These are phyloP conservation scores for Ampelomyces quisqualis DNA, from an alignment of 2,329 filamentous ascomycete species.

Conservation along the genomic window DNA sequence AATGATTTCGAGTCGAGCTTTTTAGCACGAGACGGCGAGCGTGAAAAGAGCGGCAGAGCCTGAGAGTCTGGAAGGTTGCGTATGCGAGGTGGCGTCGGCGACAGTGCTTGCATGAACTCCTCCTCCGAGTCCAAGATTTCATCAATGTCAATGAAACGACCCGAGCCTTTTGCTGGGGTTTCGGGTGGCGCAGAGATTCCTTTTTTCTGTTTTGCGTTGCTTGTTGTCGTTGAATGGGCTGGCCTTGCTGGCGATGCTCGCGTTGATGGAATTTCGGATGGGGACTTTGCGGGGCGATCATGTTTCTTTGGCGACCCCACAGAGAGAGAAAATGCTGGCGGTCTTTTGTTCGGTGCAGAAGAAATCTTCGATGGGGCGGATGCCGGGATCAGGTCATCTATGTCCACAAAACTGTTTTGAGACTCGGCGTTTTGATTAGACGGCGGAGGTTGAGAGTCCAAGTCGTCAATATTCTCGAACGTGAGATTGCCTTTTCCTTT, in stretches of 20 bases:
- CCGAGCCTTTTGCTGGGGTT: slow-evolving; percentile 20
- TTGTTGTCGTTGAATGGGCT: slow-evolving; percentile 5
- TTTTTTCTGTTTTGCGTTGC: background rate
- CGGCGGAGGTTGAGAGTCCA: slow-evolving; percentile 23
- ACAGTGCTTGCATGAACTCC: slow-evolving; percentile 29
- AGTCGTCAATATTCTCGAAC: slow-evolving; percentile 32
- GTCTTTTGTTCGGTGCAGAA: slow-evolving; percentile 1
- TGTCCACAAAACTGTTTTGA: slow-evolving; percentile 24
- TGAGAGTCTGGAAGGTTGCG: slow-evolving; percentile 16
- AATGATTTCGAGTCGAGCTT: background rate
- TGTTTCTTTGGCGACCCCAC: slow-evolving; percentile 17
- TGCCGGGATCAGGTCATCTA: slow-evolving; percentile 29
- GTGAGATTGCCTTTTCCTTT: background rate
- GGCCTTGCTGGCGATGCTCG: slow-evolving; percentile 5
- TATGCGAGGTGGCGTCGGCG: slow-evolving; percentile 39
- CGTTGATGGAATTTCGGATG: slow-evolving; percentile 8
- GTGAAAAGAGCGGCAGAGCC: slow-evolving; percentile 17
- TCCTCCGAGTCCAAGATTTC: slow-evolving; percentile 46
- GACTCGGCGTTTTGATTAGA: slow-evolving; percentile 29
- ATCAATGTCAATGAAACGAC: slow-evolving; percentile 39
- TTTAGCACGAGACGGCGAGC: background rate
- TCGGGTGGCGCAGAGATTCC: background rate
- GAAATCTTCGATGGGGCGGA: slow-evolving; percentile 8
- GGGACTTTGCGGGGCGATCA: slow-evolving; percentile 23
- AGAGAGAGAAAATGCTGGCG: slow-evolving; percentile 2